Conservation (phyloP, 768 basidiomycete genomes). For the Hypholoma fasciculare region DNA sequence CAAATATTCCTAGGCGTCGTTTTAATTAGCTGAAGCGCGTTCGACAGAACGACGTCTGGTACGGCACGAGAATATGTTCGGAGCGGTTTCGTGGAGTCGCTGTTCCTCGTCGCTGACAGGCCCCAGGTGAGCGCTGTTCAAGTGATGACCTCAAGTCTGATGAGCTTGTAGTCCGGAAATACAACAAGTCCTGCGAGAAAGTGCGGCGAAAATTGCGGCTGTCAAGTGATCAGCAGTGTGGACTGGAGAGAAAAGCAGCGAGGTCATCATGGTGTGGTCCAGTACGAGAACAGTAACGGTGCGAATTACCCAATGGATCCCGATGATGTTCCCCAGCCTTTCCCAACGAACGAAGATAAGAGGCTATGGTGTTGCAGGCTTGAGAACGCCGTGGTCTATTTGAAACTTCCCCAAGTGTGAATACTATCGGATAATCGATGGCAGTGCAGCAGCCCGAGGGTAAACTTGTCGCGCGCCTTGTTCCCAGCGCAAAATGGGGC, state of each 20-base stretch:
- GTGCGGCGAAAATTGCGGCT: not conserved
- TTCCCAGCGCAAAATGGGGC: no score
- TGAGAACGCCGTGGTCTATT: not conserved
- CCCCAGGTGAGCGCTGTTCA: no score
- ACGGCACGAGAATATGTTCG: no score
- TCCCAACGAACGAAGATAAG: not conserved
- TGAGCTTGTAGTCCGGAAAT: no score
- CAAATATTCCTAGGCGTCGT: no score
- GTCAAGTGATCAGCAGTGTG: not conserved
- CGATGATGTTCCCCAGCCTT: not conserved
- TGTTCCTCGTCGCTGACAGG: no score
- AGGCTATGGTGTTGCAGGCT: not conserved
- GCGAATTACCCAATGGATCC: not conserved
- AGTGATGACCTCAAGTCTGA: no score
- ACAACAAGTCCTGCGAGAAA: not conserved
- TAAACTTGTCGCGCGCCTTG: no score
- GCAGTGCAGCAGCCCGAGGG: not conserved
- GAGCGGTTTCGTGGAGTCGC: no score
- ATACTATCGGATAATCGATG: not conserved
- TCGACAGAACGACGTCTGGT: no score
- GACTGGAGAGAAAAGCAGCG: not conserved
- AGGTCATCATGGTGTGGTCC: not conserved
- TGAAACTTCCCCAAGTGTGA: not conserved
- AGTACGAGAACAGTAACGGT: not conserved
- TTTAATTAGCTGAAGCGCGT: no score